Evolutionary conservation across 305 asterid species (phyloP).

Genomic region (Rubia occidens): DNA sequence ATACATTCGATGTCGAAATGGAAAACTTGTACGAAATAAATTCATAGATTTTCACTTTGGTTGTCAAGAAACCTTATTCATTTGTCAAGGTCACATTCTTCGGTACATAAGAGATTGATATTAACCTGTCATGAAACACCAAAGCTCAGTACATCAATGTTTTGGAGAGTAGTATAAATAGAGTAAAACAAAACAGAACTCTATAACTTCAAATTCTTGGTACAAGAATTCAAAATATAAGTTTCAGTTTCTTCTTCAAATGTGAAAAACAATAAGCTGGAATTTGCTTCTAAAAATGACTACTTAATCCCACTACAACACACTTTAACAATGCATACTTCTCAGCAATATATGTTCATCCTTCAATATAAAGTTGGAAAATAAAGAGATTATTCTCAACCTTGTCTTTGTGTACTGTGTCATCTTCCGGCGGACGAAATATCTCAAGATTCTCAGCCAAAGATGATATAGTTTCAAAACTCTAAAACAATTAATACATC

Average conservation of each 20-base stretch:
- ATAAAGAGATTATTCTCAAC: constrained; percentile 13
- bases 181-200: neutral
- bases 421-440: constrained; percentile 26
- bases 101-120: constrained; percentile 36
- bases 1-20: neutral
- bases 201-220: neutral
- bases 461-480: constrained; percentile 23
- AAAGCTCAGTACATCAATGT: constrained; percentile 2
- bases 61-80: constrained; percentile 48
- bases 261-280: neutral
- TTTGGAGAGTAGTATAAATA: neutral
- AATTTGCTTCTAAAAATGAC: too few species aligned
- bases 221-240: neutral
- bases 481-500: constrained; percentile 3
- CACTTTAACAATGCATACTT: neutral
- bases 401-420: constrained; percentile 40
- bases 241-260: neutral
- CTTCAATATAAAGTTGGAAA: neutral
- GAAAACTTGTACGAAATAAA: neutral
- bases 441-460: constrained; percentile 38
- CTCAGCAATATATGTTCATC: neutral
- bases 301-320: neutral
- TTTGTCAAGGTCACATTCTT: constrained; percentile 49
- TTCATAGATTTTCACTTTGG: neutral
- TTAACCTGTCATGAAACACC: constrained; percentile 46